phyloP scores from a whole-genome alignment of 768 basidiomycete genomes.

The Rhodocollybia butyracea region DNA sequence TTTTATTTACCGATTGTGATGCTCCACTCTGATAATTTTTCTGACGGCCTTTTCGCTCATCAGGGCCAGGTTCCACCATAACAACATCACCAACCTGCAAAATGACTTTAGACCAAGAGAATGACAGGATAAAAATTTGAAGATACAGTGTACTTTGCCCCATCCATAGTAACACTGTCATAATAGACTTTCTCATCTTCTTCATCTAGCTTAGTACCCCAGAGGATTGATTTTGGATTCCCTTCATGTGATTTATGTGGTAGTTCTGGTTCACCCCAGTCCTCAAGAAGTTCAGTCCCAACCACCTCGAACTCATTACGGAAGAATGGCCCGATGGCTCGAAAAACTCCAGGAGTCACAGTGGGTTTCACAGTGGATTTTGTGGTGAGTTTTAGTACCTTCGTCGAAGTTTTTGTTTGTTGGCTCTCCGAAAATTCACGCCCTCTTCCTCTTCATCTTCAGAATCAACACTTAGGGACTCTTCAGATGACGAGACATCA shows the following conservation, averaged over 20 bases:
- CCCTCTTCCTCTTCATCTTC: no score
- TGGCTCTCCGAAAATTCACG: no score
- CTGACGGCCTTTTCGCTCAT: slow-evolving; percentile 38
- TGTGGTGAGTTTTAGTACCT: no score
- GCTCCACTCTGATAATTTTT: slow-evolving; percentile 34
- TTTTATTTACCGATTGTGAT: slow-evolving; percentile 48
- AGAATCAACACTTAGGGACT: no score
- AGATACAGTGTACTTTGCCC: slow-evolving; percentile 50
- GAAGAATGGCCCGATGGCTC: slow-evolving; percentile 45
- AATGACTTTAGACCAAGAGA: background rate
- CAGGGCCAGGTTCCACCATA: slow-evolving; percentile 57
- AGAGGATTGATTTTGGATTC: slow-evolving; percentile 27
- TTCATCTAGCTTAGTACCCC: slow-evolving; percentile 24
- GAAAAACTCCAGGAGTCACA: slow-evolving; percentile 46
- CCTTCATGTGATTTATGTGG: slow-evolving; percentile 13
- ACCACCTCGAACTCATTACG: slow-evolving; percentile 39
- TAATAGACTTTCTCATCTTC: slow-evolving; percentile 32
- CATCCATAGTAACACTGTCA: slow-evolving; percentile 51
- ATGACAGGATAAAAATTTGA: background rate
- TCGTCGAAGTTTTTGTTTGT: no score
- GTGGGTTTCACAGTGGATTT: no score
- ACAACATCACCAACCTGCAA: slow-evolving; percentile 60
- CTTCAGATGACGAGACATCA: no score
- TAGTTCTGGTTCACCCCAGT: background rate
- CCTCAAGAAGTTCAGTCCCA: slow-evolving; percentile 25